Percentiles rank a stretch among this genome's conserved stretches.
Conservation (phyloP, 176 grass and related monocot species). For the Carex littledalei region DNA sequence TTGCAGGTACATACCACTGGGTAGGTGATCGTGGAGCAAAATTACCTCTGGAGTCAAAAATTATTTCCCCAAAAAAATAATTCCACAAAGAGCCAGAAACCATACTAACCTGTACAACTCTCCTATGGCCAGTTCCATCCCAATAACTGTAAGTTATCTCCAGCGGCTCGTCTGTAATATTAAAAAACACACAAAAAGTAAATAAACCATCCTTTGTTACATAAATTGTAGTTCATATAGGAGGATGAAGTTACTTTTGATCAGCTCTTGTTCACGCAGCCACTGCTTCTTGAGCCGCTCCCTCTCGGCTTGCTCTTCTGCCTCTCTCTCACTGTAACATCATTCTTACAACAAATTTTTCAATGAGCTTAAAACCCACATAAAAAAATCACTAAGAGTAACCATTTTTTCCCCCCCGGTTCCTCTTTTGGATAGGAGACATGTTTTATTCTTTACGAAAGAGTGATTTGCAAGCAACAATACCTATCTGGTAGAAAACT, state of each 20-base stretch:
- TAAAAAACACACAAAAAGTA: slow-evolving; percentile 21
- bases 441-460: slow-evolving; percentile 3
- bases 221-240: slow-evolving; percentile 2
- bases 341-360: slow-evolving; percentile 62
- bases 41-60: background rate
- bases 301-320: slow-evolving; percentile 86
- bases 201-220: background rate
- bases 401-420: background rate
- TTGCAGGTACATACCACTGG: background rate
- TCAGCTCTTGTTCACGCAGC: slow-evolving; percentile 79
- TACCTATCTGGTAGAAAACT: slow-evolving; percentile 98
- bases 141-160: slow-evolving; percentile 98
- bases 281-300: slow-evolving; percentile 83
- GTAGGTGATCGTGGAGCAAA: background rate
- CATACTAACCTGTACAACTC: slow-evolving; percentile 62
- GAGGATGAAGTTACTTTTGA: slow-evolving; percentile 70
- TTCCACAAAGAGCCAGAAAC: background rate
- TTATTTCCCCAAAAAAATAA: background rate
- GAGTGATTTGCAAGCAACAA: slow-evolving; percentile 32
- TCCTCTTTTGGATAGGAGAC: background rate
- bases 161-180: slow-evolving; percentile 75
- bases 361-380: background rate
- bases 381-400: background rate
- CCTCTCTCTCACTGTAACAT: slow-evolving; percentile 95
- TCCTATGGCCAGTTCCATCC: slow-evolving; percentile 96